phyloP scores from a whole-genome alignment of 2,329 filamentous ascomycete genomes.

The Kalaharituber pfeilii region DNA sequence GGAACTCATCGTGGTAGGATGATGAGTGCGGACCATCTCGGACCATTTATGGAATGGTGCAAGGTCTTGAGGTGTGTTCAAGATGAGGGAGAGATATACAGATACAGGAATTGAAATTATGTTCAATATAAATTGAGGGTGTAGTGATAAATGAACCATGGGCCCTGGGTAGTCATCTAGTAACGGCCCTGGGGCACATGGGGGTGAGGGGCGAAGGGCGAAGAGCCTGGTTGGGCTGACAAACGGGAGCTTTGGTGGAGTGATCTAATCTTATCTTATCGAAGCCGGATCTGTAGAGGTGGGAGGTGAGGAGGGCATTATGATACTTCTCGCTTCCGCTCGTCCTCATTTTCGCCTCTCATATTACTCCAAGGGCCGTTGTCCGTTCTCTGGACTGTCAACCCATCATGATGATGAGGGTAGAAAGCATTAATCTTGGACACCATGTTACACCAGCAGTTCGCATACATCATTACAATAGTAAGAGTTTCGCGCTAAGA shows the following conservation, averaged over 20 bases:
- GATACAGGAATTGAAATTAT: background rate
- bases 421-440: too few relatives aligned
- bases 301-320: too few relatives aligned
- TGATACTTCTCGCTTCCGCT: too few relatives aligned
- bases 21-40: too few relatives aligned
- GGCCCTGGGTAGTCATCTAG: background rate
- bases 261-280: background rate
- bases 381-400: too few relatives aligned
- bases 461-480: too few relatives aligned
- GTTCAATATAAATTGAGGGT: background rate
- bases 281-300: background rate
- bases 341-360: too few relatives aligned
- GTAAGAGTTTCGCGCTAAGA: too few relatives aligned
- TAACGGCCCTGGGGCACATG: background rate
- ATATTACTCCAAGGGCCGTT: too few relatives aligned
- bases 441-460: too few relatives aligned
- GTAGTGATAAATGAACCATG: background rate
- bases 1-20: slow-evolving; percentile 33
- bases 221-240: background rate
- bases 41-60: background rate
- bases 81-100: background rate
- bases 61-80: background rate
- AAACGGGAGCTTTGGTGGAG: background rate
- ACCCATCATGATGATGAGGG: too few relatives aligned
- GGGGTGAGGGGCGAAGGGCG: background rate